Percentiles rank a stretch among this genome's conserved stretches.
These are phyloP conservation scores for Leishmania arabica DNA, from an alignment of 208 protist species.

Conservation along the genomic window DNA sequence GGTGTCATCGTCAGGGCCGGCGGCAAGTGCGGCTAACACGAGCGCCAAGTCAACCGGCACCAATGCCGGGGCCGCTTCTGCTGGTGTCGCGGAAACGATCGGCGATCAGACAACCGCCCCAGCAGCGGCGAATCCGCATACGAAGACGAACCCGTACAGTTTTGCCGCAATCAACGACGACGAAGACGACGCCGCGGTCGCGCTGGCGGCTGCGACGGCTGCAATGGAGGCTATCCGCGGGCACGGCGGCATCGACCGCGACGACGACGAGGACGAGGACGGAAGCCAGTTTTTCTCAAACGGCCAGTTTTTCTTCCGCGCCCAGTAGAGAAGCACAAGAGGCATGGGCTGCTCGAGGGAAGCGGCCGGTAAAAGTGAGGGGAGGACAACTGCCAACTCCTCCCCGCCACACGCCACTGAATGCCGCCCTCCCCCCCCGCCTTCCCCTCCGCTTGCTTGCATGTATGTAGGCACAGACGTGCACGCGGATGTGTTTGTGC, in stretches of 20 bases:
- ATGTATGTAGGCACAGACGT: not conserved
- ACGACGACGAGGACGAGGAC: slow-evolving; percentile 30
- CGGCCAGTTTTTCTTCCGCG: slow-evolving; percentile 34
- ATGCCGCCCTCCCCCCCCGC: not conserved
- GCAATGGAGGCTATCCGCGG: slow-evolving; percentile 33
- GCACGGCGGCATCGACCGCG: slow-evolving; percentile 19
- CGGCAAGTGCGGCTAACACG: not conserved
- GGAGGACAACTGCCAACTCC: not conserved
- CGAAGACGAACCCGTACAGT: slow-evolving; percentile 6
- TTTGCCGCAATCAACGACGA: slow-evolving; percentile 32
- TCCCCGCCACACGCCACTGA: not conserved
- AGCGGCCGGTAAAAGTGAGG: not conserved
- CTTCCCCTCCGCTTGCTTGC: not conserved
- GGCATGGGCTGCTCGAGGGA: not conserved
- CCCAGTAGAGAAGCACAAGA: slow-evolving; percentile 3
- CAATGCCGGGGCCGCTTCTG: not conserved
- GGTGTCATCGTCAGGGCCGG: not conserved
- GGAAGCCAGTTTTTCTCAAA: slow-evolving; percentile 27
- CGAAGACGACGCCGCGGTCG: slow-evolving; percentile 32
- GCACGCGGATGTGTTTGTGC: not conserved
- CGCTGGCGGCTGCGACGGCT: slow-evolving; percentile 32
- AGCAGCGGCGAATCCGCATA: not conserved
- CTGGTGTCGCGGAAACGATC: not conserved
- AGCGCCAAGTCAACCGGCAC: not conserved
- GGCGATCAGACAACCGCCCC: not conserved